Percentiles rank a stretch among this genome's conserved stretches.
Evolutionary conservation across 148 eudicot species (phyloP).

Genomic region (Arctostaphylos glauca): DNA sequence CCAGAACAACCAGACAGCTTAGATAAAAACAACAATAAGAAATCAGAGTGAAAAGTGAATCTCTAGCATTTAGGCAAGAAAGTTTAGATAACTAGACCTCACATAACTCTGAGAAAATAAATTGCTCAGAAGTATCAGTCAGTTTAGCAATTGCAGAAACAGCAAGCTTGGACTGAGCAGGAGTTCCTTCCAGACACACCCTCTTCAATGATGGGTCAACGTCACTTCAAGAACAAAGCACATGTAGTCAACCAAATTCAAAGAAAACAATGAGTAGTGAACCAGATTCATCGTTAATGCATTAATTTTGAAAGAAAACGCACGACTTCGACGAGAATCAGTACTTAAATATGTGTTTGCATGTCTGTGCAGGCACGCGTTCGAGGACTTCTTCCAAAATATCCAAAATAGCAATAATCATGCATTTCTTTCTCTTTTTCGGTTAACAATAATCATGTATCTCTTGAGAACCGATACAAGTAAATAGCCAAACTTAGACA

Average conservation of each 20-base stretch:
- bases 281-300: not conserved
- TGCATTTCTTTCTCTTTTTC: not conserved
- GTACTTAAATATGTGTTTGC: not conserved
- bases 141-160: slow-evolving; percentile 63
- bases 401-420: not conserved
- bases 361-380: not conserved
- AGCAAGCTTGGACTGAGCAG: slow-evolving; percentile 77
- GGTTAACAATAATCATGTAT: not conserved
- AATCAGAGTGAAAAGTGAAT: not conserved
- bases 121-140: slow-evolving; percentile 44
- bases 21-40: not conserved
- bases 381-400: slow-evolving; percentile 6
- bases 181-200: slow-evolving; percentile 81
- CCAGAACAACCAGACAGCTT: not conserved
- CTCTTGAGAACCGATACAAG: not conserved
- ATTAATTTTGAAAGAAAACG: not conserved
- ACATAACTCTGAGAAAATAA: slow-evolving; percentile 44
- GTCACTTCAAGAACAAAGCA: slow-evolving; percentile 51
- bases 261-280: not conserved
- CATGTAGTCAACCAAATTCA: slow-evolving; percentile 12
- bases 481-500: not conserved
- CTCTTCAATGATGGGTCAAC: slow-evolving; percentile 70
- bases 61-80: not conserved
- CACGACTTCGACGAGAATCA: not conserved
- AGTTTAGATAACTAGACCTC: slow-evolving; percentile 44